Evolutionary conservation across 2,329 filamentous ascomycete species (phyloP), one percentile per base, ranked within the genome.

Genomic region (Cytospora leucostoma): DNA sequence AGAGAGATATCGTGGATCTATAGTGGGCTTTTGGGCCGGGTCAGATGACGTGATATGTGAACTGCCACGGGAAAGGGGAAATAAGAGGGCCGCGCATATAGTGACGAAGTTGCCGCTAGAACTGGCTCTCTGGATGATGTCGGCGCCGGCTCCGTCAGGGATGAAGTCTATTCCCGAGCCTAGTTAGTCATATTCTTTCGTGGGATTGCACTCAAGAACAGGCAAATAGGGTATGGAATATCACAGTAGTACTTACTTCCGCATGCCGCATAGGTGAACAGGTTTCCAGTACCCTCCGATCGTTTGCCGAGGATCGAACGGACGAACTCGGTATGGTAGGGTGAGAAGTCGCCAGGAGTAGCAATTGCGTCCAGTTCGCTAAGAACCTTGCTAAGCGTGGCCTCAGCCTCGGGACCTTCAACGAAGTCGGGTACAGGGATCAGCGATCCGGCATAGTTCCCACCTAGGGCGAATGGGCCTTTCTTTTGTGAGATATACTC

Each of bases 61-160:
- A 47, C 78, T 76, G 6, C 86, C 85, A 0, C 84, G 79, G 1
- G 82, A 84, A 67, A 84, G 81, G 0, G 86, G 85, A 62, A 88
- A 86, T 51, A 83, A 82, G 27, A 85, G 82, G 66, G 84, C 84
- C 0, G 80, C 79, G 66, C 81, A 81, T 61, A 82, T 76, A 10
- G 82, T 81, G 51, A 85, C 77, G 69, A 82, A 84, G 67, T 86
- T 80, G 17, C 51, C 59, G n/a, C 54, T n/a, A 17, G 21, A 33
- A 61, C 71, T 68, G 40, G 67, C 69, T 1, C 69, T 67, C 6
- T 50, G 15, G n/a, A 27, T 21, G 6, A 37, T 37, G 12, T 37
- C 35, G 8, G 35, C 35, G 35, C 35, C 35, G 12, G 35, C 35
- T 37, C 35, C 35, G 8, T 37, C 35, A 13, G 35, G 35, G 12